Percentiles rank a stretch among this genome's conserved stretches.
These are phyloP conservation scores for Colletotrichum orbiculare DNA, from an alignment of 2,329 filamentous ascomycete species.

Conservation along the genomic window DNA sequence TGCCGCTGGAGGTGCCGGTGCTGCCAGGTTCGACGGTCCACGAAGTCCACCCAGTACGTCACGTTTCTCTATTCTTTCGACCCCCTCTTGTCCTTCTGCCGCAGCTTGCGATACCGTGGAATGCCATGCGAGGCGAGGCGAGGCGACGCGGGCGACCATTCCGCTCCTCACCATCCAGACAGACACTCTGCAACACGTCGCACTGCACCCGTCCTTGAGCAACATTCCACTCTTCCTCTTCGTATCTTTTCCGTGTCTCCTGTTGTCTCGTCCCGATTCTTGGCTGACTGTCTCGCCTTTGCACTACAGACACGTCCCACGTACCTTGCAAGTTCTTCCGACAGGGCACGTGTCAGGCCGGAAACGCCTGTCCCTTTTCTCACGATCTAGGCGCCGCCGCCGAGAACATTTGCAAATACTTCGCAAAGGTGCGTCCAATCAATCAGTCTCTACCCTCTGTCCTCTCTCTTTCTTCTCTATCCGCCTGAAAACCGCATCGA, in stretches of 20 bases:
- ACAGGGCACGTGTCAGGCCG: constrained; percentile 95
- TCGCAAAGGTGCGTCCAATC: constrained; percentile 82
- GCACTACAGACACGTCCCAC: constrained; percentile 83
- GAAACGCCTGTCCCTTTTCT: constrained; percentile 94
- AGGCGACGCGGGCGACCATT: background rate
- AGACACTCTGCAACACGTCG: constrained; percentile 31
- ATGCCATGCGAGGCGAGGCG: too few relatives aligned
- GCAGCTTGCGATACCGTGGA: too few relatives aligned
- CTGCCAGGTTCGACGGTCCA: constrained; percentile 65
- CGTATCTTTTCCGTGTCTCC: background rate
- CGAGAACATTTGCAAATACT: constrained; percentile 98
- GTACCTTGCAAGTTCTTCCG: constrained; percentile 99
- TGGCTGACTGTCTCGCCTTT: constrained; percentile 37
- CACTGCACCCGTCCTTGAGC: constrained; percentile 34
- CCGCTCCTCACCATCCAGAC: constrained; percentile 1
- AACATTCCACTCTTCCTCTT: constrained; percentile 19
- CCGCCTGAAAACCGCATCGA: background rate
- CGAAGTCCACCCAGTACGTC: constrained; percentile 72
- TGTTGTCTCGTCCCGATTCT: constrained; percentile 29
- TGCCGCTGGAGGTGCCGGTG: constrained; percentile 10
- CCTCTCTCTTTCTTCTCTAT: background rate
- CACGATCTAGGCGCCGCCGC: constrained; percentile 88
- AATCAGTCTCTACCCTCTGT: background rate
- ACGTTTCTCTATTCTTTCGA: constrained; percentile 1
- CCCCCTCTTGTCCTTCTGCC: constrained; percentile 3